phyloP scores from a whole-genome alignment of 805 yeast species.

The Saccharomycopsis selenospora region DNA sequence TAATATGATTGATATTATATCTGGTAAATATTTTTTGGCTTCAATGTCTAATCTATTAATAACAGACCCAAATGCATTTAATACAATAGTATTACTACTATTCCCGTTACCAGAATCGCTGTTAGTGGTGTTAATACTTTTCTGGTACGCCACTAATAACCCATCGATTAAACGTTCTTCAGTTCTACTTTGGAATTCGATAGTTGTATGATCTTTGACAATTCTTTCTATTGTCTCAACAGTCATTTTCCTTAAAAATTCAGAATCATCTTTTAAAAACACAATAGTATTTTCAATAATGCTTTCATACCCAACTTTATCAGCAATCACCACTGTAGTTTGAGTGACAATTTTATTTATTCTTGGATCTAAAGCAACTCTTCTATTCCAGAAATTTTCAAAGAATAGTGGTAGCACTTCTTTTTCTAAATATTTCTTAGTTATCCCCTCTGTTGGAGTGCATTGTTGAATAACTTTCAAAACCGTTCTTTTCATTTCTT shows the following conservation, averaged over 20 bases:
- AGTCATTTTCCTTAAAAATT: conserved; percentile 71
- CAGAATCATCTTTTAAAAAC: conserved; percentile 74
- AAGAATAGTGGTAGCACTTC: conserved; percentile 58
- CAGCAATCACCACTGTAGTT: conserved; percentile 61
- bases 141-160: conserved; percentile 70
- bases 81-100: conserved; percentile 37
- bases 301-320: conserved; percentile 56
- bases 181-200: conserved; percentile 53
- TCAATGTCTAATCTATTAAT: conserved; percentile 55
- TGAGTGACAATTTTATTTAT: conserved; percentile 56
- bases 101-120: neutral
- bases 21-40: conserved; percentile 62
- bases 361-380: conserved; percentile 64
- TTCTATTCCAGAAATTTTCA: conserved; percentile 70
- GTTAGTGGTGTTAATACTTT: conserved; percentile 45
- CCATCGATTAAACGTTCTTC: conserved; percentile 75
- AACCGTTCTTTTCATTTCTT: conserved; percentile 75
- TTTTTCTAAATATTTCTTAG: conserved; percentile 40
- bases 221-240: conserved; percentile 54
- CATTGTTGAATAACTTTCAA: conserved; percentile 61
- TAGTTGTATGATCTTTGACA: conserved; percentile 40
- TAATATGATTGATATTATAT: conserved; percentile 63
- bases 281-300: conserved; percentile 50
- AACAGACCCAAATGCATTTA: conserved; percentile 59
- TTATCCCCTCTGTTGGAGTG: conserved; percentile 45